Evolutionary conservation across 164 flowering plant species (phyloP), one percentile per base, ranked within the genome.

Genomic region (Pachysandra terminalis): DNA sequence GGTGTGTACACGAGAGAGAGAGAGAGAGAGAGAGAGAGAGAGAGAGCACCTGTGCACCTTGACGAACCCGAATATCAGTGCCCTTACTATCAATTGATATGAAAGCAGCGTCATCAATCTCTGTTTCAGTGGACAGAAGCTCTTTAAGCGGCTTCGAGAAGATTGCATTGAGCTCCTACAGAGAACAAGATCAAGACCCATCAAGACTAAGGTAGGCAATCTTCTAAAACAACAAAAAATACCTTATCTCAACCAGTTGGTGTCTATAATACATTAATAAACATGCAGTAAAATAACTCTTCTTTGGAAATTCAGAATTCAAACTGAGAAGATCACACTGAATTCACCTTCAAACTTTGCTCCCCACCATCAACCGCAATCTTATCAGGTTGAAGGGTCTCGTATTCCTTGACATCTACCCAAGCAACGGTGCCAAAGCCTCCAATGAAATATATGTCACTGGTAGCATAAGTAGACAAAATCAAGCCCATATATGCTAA

Each of bases 381-480:
- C 80, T 85, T 90, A 79, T 96, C 99, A 57, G 99, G 98, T 59
- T 81, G 75, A 61, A 91, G 81, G 27, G 75, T 63, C 73, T 96
- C 98, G 68, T 90, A 96, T 80, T 96, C 98, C 75, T 88, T 86
- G 61, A 93, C 96, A 79, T 96, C 88, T 35, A 96, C 95, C 99
- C 99, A 96, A 55, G 99, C 98, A 76, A 96, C 98, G 32, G 99
- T 96, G 32, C 99, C 99, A 75, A 96, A 96, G 35, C 99, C 99
- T 63, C 99, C 99, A 70, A 91, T 91, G 76, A 96, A 96, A 75
- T 93, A 96, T 71, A 93, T 91, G 77, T 93, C 99, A 82, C 99
- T 91, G 88, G 58, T 14, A 56, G 58, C 58, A 70, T 17, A 65
- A 35, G 26, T 24, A 66, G 41, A 35, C 35, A 62, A 32, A 68